phyloP scores from a whole-genome alignment of 495 filamentous ascomycete genomes.

The Xylaria intraflava region DNA sequence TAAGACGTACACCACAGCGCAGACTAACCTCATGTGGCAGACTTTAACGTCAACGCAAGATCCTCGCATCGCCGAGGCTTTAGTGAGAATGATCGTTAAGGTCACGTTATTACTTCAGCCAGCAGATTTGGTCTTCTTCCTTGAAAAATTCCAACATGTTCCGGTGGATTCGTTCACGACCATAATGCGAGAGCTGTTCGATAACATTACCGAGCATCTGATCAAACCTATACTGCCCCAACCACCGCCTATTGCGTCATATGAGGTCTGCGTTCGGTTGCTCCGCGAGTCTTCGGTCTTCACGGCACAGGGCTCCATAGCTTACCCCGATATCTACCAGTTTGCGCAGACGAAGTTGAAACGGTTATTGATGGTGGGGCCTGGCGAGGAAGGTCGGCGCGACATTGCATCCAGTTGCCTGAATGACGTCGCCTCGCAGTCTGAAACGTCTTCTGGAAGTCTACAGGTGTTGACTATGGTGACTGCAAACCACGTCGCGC shows the following conservation, averaged over 20 bases:
- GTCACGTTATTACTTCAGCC: constrained; percentile 56
- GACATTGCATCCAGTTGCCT: constrained; percentile 39
- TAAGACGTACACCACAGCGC: constrained; percentile 57
- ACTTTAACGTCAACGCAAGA: constrained; percentile 77
- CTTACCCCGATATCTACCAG: constrained; percentile 44
- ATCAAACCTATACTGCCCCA: constrained; percentile 13
- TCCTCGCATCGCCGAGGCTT: constrained; percentile 72
- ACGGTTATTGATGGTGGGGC: constrained; percentile 37
- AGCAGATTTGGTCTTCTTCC: constrained; percentile 59
- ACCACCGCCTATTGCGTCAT: constrained; percentile 30
- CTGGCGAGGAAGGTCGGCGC: constrained; percentile 29
- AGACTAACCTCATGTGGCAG: constrained; percentile 80
- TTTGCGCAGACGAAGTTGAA: constrained; percentile 53
- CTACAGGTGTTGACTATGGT: constrained; percentile 62
- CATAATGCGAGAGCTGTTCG: constrained; percentile 50
- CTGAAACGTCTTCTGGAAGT: constrained; percentile 53
- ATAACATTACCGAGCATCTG: constrained; percentile 31
- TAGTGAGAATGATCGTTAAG: constrained; percentile 64
- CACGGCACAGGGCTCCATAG: constrained; percentile 33
- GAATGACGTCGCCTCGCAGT: constrained; percentile 38
- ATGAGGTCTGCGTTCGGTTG: constrained; percentile 56
- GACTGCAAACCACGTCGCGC: constrained; percentile 20
- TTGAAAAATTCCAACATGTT: constrained; percentile 62
- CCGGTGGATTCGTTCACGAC: constrained; percentile 51
- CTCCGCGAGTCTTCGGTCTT: constrained; percentile 56